Evolutionary conservation across 331 rosid species (phyloP).

Genomic region (Quercus phellos): DNA sequence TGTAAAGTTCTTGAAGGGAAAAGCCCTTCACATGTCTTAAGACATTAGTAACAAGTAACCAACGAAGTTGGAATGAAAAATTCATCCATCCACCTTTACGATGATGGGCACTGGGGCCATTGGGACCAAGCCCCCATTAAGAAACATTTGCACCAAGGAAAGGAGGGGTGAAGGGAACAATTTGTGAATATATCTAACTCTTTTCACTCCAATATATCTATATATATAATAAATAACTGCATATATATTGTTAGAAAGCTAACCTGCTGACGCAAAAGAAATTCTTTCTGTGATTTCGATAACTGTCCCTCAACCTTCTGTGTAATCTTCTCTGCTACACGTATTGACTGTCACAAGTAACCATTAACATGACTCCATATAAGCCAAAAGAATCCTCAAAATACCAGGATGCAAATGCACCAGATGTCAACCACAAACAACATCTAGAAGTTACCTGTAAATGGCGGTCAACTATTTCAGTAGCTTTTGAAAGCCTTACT

Average conservation of each 20-base stretch:
- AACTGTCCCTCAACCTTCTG: slow-evolving; percentile 97
- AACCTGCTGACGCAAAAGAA: slow-evolving; percentile 98
- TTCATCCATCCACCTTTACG: neutral
- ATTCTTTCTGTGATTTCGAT: slow-evolving; percentile 96
- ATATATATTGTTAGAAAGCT: slow-evolving; percentile 21
- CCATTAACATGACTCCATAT: slow-evolving; percentile 31
- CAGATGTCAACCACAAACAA: neutral
- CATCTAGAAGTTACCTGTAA: slow-evolving; percentile 55
- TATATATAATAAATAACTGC: neutral
- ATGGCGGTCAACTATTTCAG: slow-evolving; percentile 94
- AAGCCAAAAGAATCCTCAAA: neutral
- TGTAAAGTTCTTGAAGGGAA: neutral
- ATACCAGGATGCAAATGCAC: neutral
- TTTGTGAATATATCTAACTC: neutral
- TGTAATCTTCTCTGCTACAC: slow-evolving; percentile 97
- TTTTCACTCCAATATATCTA: neutral
- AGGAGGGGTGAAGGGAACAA: neutral
- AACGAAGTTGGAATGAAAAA: neutral
- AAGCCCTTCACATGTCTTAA: neutral
- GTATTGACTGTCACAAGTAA: slow-evolving; percentile 74
- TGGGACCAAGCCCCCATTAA: neutral
- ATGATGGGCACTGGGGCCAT: neutral
- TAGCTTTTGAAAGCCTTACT: slow-evolving; percentile 94
- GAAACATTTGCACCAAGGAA: neutral
- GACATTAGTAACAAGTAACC: neutral